These are phyloP conservation scores for Periconia sp. DNA, from an alignment of 2,329 filamentous ascomycete genomes.

Conservation along the genomic window DNA sequence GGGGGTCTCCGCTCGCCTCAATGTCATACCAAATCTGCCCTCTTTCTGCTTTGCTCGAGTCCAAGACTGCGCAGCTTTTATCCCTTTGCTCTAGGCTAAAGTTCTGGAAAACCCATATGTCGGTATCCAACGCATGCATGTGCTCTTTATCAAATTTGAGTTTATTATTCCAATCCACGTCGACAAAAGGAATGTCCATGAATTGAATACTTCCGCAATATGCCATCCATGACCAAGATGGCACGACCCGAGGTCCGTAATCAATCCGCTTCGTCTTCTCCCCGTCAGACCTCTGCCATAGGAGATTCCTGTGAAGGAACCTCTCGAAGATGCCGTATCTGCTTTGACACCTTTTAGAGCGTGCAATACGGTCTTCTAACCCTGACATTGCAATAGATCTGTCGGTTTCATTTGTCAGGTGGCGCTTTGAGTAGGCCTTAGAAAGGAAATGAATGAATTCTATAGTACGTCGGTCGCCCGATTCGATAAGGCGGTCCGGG, in stretches of 20 bases:
- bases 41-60: slow-evolving; percentile 6
- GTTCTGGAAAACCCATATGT: slow-evolving; percentile 6
- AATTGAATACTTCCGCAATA: slow-evolving; percentile 10
- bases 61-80: slow-evolving; percentile 4
- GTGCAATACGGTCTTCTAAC: slow-evolving; percentile 18
- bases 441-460: slow-evolving; percentile 16
- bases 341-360: slow-evolving; percentile 8
- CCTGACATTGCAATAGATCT: slow-evolving; percentile 21
- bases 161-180: slow-evolving; percentile 9
- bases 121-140: slow-evolving; percentile 1
- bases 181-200: slow-evolving; percentile 6
- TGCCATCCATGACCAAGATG: slow-evolving; percentile 24
- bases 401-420: slow-evolving; percentile 15
- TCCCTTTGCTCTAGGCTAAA: not conserved
- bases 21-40: slow-evolving; percentile 9
- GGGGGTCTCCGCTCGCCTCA: slow-evolving; percentile 1
- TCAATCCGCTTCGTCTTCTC: slow-evolving; percentile 13
- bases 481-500: slow-evolving; percentile 14
- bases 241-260: slow-evolving; percentile 7
- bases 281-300: slow-evolving; percentile 19
- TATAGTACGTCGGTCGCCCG: slow-evolving; percentile 8
- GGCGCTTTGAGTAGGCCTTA: slow-evolving; percentile 19
- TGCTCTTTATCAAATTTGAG: slow-evolving; percentile 3
- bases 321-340: slow-evolving; percentile 20
- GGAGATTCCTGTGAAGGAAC: slow-evolving; percentile 21